Base-by-base conservation (phyloP, 2,329 filamentous ascomycete species). In the Penicillium hesseltinei region DNA sequence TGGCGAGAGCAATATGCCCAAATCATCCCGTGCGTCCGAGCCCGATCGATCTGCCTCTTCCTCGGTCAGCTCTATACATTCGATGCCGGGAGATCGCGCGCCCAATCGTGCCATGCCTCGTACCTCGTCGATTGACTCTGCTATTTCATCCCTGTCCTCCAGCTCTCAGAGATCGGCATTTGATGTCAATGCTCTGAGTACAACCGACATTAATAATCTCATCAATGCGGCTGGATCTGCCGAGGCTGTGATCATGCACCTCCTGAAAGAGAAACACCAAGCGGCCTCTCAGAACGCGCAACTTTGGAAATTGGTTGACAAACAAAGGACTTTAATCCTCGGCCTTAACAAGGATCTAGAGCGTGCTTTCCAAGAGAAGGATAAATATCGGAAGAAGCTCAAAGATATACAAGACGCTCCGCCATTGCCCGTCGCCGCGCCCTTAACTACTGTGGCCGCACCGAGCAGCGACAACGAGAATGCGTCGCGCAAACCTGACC, bases 291-390 rank as follows among this genome's bases (percentile, higher is more conserved):
- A 97, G 71, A 97, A 97, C 71, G 82, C 88, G 19, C 93, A 99
- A 73, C 78, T 99, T 68, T 99, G 94, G 94, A 88, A 92, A 50
- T 78, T 99, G 46, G 92, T 99, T 49, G 93, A 97, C 73, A 97
- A 99, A 78, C 94, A 99, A 75, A 84, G 93, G 61, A 87, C 91
- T 17, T 92, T 99, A 87, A 92, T 99, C 54, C 76, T 96, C 21
- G 93, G 92, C 8, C 81, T 99, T 61, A 97, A 97, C 71, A 96
- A 94, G 73, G 94, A 99, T 71, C 80, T 99, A 13, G 93, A 97
- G 74, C 86, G 90, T 51, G 87, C 92, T 1, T 75, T 96, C 62
- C 96, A 96, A 72, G 94, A 97, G 66, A 97, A 97, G 75, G 93
- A 97, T 64, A 88, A 89, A 66, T 97, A 97, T 71, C 87, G 90